Base-by-base conservation (phyloP, 495 filamentous ascomycete species). In the Tetracladium setigerum region DNA sequence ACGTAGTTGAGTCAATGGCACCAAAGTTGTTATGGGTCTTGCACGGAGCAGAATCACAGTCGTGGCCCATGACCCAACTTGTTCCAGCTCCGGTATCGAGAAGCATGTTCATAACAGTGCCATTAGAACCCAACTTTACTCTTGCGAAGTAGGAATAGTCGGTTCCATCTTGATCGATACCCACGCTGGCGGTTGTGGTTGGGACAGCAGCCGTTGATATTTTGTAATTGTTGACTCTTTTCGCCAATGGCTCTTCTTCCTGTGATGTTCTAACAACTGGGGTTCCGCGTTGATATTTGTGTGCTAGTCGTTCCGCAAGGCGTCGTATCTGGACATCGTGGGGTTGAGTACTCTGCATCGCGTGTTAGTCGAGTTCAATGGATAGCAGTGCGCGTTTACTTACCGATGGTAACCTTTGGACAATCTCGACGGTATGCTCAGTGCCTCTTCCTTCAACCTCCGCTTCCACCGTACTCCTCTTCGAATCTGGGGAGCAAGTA, bases 141-240 rank as follows among this genome's bases (percentile, higher is more conserved):
- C 76, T 61, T 16, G 79, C 62, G 55, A 95, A 88, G 69, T 95
- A 95, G 6, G 83, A 83, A 48, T 74, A 83, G 63, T 92, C 87
- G 22, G 72, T 73, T 2, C 84, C 86, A 64, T 87, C 83, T 62
- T 92, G 83, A 56, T 83, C 71, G 34, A 92, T 66, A 5, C 81
- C 76, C 11, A 73, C 74, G 46, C 79, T 83, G 52, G 83, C 74
- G 14, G 72, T 57, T 5, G 66, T 54, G 0, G 72, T 67, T 0
- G 86, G 78, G 0, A 65, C 63, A 22, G 68, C 62, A 18, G 81
- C 73, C 31, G 70, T 56, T 31, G 82, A 68, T 15, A 89, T 72
- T 5, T 66, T 55, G 61, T 81, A 89, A 1, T 59, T 58, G 53
- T 80, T 77, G 14, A 42, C 57, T 58, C 68, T 61, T 35, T 60